Percentiles rank a stretch among this genome's conserved stretches.
Evolutionary conservation across 306 rosid species (phyloP).

Genomic region (Lathyrus sativus): DNA sequence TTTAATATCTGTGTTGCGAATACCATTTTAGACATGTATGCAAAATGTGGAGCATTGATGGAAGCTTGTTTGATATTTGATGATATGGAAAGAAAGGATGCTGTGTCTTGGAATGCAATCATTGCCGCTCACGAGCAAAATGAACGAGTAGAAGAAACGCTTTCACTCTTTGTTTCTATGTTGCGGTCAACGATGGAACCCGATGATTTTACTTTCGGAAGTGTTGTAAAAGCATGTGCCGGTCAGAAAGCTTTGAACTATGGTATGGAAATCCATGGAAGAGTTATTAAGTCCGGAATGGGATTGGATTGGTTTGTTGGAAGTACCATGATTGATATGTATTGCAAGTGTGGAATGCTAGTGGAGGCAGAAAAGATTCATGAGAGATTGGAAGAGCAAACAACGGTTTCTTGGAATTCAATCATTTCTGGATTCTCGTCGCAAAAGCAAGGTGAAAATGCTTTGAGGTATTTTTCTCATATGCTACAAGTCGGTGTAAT

Average conservation of each 20-base stretch:
- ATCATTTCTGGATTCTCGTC: constrained; percentile 81
- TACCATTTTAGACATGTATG: constrained; percentile 84
- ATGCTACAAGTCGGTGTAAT: constrained; percentile 69
- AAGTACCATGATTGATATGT: constrained; percentile 84
- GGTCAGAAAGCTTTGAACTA: constrained; percentile 57
- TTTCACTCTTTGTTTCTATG: constrained; percentile 69
- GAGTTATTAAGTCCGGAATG: constrained; percentile 75
- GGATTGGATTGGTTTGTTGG: constrained; percentile 68
- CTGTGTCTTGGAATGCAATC: constrained; percentile 89
- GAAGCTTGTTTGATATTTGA: constrained; percentile 68
- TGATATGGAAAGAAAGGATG: constrained; percentile 73
- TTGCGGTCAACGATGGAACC: constrained; percentile 71
- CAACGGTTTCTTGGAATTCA: constrained; percentile 83
- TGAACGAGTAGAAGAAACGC: constrained; percentile 52
- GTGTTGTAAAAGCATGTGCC: constrained; percentile 79
- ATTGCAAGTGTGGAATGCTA: constrained; percentile 78
- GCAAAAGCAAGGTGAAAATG: constrained; percentile 70
- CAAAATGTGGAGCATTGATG: constrained; percentile 64
- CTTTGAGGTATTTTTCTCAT: constrained; percentile 65
- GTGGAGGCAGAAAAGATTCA: constrained; percentile 83
- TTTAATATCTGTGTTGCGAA: constrained; percentile 75
- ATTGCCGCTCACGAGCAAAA: constrained; percentile 84
- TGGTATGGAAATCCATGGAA: constrained; percentile 83
- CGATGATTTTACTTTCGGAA: constrained; percentile 80
- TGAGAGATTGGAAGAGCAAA: constrained; percentile 53